A percentile compares a stretch with the other conserved stretches of the same genome.
Evolutionary conservation across 306 rosid genomes (phyloP).

Genomic region (Gynostemma pentaphyllum): DNA sequence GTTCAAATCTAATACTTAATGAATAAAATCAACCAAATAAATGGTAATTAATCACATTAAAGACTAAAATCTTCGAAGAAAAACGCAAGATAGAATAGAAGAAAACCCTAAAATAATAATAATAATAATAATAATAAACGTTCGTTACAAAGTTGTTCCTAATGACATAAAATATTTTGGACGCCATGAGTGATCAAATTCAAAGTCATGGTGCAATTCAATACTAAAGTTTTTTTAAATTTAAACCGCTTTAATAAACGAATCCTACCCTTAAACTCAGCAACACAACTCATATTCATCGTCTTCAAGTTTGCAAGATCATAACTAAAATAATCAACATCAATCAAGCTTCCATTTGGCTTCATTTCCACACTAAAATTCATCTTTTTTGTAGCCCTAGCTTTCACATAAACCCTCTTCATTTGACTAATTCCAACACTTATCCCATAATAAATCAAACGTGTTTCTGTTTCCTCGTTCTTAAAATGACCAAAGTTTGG

Average conservation of each 20-base stretch:
- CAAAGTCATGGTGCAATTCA: constrained; percentile 8
- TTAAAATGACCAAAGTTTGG: constrained; percentile 1
- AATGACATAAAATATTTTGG: background rate
- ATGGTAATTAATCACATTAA: background rate
- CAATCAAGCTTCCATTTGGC: background rate
- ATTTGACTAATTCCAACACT: background rate
- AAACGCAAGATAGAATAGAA: background rate
- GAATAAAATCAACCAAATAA: background rate
- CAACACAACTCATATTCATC: constrained; percentile 6
- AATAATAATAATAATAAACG: background rate
- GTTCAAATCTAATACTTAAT: too few species aligned
- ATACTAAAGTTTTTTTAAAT: background rate
- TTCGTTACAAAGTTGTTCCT: background rate
- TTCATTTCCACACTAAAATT: background rate
- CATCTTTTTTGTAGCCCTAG: background rate
- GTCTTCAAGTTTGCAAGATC: constrained; percentile 7
- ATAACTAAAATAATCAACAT: constrained; percentile 2
- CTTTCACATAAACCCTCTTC: background rate
- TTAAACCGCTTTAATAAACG: background rate
- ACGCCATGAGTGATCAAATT: background rate
- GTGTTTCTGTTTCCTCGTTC: background rate
- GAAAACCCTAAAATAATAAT: background rate
- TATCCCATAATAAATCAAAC: background rate
- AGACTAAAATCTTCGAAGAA: background rate
- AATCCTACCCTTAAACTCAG: background rate